Percentiles rank a stretch among this genome's conserved stretches.
phyloP scores from a whole-genome alignment of 2,329 filamentous ascomycete species.

The Hypoxylon sp. region DNA sequence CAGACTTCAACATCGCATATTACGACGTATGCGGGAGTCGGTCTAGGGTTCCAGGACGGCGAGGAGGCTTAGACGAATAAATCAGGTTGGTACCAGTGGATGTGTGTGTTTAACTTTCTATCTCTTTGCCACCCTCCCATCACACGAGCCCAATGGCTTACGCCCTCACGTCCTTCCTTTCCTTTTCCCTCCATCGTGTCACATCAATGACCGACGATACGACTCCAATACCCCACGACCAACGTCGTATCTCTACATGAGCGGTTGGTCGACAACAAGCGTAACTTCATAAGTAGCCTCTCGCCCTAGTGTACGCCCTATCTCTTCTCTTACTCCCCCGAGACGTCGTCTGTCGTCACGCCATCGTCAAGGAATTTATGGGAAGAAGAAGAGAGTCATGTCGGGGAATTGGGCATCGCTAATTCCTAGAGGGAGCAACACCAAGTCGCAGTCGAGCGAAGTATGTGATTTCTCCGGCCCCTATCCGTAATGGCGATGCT shows the following conservation, averaged over 20 bases:
- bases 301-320: not conserved
- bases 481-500: not conserved
- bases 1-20: conserved; percentile 8
- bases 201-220: conserved; percentile 6
- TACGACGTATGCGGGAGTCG: conserved; percentile 4
- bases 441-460: conserved; percentile 17
- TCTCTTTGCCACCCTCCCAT: conserved; percentile 6
- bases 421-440: conserved; percentile 5
- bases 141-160: not conserved
- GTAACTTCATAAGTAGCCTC: not conserved
- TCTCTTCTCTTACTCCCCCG: no score
- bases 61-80: not conserved
- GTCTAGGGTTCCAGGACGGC: conserved; percentile 15
- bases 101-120: conserved; percentile 10
- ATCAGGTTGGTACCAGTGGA: conserved; percentile 10
- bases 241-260: conserved; percentile 2
- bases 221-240: conserved; percentile 12
- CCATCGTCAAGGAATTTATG: not conserved
- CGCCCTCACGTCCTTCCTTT: not conserved
- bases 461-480: conserved; percentile 2
- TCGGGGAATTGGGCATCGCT: conserved; percentile 30
- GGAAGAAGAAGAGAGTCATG: conserved; percentile 6
- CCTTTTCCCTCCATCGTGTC: conserved; percentile 4
- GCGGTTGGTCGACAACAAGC: conserved; percentile 9
- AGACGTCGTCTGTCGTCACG: no score